These are phyloP conservation scores for Tricholoma furcatifolium DNA, from an alignment of 768 basidiomycete species.

Conservation along the genomic window DNA sequence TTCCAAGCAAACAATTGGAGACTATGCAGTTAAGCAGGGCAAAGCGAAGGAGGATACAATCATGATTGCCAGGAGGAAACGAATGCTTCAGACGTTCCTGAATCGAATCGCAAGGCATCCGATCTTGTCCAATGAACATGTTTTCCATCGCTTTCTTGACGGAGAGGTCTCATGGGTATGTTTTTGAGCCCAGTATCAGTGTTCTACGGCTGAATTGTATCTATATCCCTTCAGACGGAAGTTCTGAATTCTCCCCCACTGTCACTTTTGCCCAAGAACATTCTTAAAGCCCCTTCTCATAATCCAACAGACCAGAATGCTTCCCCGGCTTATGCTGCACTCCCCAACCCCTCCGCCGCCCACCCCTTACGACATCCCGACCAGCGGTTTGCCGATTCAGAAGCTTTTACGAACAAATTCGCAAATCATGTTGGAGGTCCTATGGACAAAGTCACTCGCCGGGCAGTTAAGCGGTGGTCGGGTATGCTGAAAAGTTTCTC, in stretches of 20 bases:
- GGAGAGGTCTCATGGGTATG: conserved; percentile 95
- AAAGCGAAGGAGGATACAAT: conserved; percentile 96
- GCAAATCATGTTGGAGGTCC: conserved; percentile 86
- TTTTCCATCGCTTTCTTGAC: conserved; percentile 94
- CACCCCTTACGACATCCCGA: conserved; percentile 92
- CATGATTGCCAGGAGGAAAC: conserved; percentile 88
- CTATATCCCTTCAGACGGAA: conserved; percentile 65
- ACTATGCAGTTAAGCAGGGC: conserved; percentile 95
- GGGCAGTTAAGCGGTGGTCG: conserved; percentile 92
- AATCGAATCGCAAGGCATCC: conserved; percentile 88
- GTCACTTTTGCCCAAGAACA: conserved; percentile 91
- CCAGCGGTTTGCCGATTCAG: conserved; percentile 94
- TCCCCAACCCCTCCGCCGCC: conserved; percentile 87
- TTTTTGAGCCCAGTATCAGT: conserved; percentile 3
- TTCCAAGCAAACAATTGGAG: conserved; percentile 91
- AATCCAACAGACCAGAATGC: conserved; percentile 83
- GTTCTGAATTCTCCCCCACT: conserved; percentile 91
- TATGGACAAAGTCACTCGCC: conserved; percentile 95
- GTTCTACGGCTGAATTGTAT: not conserved
- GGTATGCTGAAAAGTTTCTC: conserved; percentile 45
- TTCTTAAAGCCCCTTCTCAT: conserved; percentile 92
- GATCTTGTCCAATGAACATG: conserved; percentile 93
- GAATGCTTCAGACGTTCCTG: conserved; percentile 94
- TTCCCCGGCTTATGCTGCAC: conserved; percentile 72
- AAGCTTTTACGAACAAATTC: conserved; percentile 95